Conservation (phyloP, 2,329 filamentous ascomycete genomes). For the Pseudopyricularia cyperi region DNA sequence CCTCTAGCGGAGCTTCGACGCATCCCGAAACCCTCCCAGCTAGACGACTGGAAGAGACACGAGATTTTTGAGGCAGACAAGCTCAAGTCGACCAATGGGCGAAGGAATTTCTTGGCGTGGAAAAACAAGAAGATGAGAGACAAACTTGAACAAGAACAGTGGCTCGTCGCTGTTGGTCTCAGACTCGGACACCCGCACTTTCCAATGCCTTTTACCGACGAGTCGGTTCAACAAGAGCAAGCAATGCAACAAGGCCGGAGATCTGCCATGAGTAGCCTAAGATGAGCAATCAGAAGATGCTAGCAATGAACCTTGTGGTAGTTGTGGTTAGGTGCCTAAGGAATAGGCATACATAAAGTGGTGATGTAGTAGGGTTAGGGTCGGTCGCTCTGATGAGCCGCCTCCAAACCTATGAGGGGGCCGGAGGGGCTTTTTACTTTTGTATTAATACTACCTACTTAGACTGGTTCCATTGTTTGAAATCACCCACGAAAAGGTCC, state of each 20-base stretch:
- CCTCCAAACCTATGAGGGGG: too few relatives aligned
- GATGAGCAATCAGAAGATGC: neutral
- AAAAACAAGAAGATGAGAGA: conserved; percentile 1
- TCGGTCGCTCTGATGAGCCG: too few relatives aligned
- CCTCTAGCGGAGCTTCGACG: conserved; percentile 26
- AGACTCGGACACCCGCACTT: neutral
- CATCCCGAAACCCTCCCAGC: conserved; percentile 39
- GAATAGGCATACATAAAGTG: too few relatives aligned
- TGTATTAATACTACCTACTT: too few relatives aligned
- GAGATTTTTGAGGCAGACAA: conserved; percentile 30
- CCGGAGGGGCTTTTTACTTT: too few relatives aligned
- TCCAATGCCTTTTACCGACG: neutral
- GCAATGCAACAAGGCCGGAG: neutral
- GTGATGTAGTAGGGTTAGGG: too few relatives aligned
- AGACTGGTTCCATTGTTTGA: too few relatives aligned
- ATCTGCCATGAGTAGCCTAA: neutral
- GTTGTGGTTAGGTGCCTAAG: neutral
- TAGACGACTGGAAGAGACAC: conserved; percentile 43
- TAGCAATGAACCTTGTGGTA: neutral
- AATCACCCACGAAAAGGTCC: too few relatives aligned
- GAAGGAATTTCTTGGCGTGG: neutral
- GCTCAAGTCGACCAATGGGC: conserved; percentile 12
- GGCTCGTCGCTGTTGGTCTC: conserved; percentile 3
- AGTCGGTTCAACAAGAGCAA: neutral
- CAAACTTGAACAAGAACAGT: conserved; percentile 1